These are phyloP conservation scores for Leishmania martiniquensis DNA, from an alignment of 208 protist genomes.

Conservation along the genomic window DNA sequence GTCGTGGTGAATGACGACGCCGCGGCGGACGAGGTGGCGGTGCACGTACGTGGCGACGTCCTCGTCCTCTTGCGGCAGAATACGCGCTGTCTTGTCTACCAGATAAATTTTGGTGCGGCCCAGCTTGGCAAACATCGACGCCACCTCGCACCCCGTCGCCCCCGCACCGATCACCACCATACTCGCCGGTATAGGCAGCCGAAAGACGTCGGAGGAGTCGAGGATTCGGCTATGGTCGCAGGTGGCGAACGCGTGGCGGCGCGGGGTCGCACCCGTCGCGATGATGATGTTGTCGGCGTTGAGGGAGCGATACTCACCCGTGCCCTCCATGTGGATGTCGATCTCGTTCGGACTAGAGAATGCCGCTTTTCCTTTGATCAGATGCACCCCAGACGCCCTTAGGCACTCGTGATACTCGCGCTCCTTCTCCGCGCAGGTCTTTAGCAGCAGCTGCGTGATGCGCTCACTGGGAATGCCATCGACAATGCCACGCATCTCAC, in stretches of 20 bases:
- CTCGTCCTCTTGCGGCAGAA: slow-evolving; percentile 68
- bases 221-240: slow-evolving; percentile 48
- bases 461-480: slow-evolving; percentile 32
- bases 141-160: slow-evolving; percentile 73
- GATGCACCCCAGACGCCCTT: slow-evolving; percentile 43
- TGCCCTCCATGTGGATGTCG: slow-evolving; percentile 50
- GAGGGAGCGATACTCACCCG: slow-evolving; percentile 56
- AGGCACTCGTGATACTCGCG: slow-evolving; percentile 36
- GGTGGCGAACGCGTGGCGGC: slow-evolving; percentile 40
- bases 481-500: slow-evolving; percentile 16
- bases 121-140: slow-evolving; percentile 69
- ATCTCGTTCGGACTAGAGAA: slow-evolving; percentile 61
- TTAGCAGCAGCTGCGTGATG: slow-evolving; percentile 41
- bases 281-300: slow-evolving; percentile 77
- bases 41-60: slow-evolving; percentile 63
- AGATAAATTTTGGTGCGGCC: slow-evolving; percentile 61
- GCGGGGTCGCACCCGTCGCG: slow-evolving; percentile 61
- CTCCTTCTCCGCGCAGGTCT: slow-evolving; percentile 45
- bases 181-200: slow-evolving; percentile 55
- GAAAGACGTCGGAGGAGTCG: slow-evolving; percentile 60
- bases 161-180: slow-evolving; percentile 77
- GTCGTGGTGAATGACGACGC: slow-evolving; percentile 56
- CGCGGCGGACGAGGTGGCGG: slow-evolving; percentile 40
- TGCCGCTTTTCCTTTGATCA: slow-evolving; percentile 61
- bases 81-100: slow-evolving; percentile 56